These are phyloP conservation scores for Aspergillus candidus DNA, from an alignment of 2,329 filamentous ascomycete genomes.

Conservation along the genomic window DNA sequence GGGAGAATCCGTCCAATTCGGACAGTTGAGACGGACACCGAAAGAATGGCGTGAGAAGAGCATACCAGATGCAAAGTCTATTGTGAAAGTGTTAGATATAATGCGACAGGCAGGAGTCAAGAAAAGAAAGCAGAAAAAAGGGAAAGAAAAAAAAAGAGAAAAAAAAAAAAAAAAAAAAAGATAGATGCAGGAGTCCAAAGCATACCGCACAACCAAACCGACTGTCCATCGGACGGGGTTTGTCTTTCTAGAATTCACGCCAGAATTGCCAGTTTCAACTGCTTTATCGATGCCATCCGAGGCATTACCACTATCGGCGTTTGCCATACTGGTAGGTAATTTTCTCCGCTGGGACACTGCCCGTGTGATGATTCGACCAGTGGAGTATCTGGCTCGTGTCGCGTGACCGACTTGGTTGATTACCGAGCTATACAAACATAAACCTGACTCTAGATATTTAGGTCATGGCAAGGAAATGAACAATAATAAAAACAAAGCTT, in stretches of 20 bases:
- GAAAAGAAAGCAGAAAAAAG: not conserved
- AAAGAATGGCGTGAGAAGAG: conserved; percentile 72
- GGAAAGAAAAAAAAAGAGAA: conserved; percentile 5
- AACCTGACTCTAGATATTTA: not conserved
- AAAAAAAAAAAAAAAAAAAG: conserved; percentile 3
- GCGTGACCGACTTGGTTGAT: not conserved
- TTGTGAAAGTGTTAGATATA: not conserved
- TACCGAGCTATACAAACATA: not conserved
- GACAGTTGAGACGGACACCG: conserved; percentile 69
- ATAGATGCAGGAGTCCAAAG: not conserved
- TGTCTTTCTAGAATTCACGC: conserved; percentile 12
- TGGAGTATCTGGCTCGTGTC: conserved; percentile 4
- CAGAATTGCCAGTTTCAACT: conserved; percentile 7
- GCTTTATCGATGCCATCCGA: conserved; percentile 15
- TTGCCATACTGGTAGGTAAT: conserved; percentile 20
- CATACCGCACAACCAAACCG: conserved; percentile 32
- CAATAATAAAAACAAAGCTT: not conserved
- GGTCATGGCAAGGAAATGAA: not conserved
- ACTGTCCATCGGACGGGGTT: conserved; percentile 29
- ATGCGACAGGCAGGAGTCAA: not conserved
- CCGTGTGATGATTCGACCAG: not conserved
- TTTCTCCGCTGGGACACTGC: conserved; percentile 6
- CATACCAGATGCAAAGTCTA: conserved; percentile 80
- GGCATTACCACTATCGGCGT: conserved; percentile 23
- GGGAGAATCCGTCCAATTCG: conserved; percentile 62